These are phyloP conservation scores for Hirschioporus abietinus DNA, from an alignment of 768 basidiomycete species.

Conservation along the genomic window DNA sequence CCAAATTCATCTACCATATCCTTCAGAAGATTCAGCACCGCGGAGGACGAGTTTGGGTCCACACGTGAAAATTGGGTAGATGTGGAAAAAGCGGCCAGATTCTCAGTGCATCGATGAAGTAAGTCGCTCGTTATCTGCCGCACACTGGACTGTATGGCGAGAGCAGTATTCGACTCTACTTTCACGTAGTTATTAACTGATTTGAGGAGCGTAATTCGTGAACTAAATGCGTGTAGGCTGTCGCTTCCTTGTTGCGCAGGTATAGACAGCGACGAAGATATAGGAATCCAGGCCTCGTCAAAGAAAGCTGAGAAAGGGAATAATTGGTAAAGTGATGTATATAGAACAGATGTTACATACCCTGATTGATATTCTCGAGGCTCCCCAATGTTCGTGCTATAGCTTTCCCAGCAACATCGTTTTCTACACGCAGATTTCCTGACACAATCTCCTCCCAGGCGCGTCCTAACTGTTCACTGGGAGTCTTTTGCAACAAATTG, in stretches of 20 bases:
- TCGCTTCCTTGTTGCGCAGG: neutral
- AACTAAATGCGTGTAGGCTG: neutral
- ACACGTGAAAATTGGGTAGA: neutral
- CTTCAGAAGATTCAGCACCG: slow-evolving; percentile 24
- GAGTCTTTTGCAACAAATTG: slow-evolving; percentile 24
- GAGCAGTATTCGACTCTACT: slow-evolving; percentile 19
- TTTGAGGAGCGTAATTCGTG: slow-evolving; percentile 37
- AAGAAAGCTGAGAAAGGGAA: slow-evolving; percentile 35
- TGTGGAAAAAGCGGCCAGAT: neutral
- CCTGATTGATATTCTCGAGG: slow-evolving; percentile 21
- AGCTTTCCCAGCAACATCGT: slow-evolving; percentile 34
- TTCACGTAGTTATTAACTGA: slow-evolving; percentile 37
- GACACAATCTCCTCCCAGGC: slow-evolving; percentile 45
- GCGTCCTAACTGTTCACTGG: slow-evolving; percentile 39
- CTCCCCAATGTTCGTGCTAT: slow-evolving; percentile 37
- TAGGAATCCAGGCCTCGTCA: slow-evolving; percentile 39
- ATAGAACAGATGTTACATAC: slow-evolving; percentile 16
- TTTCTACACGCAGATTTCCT: slow-evolving; percentile 42
- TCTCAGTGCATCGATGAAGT: neutral
- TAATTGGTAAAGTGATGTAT: slow-evolving; percentile 3
- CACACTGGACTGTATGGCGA: neutral
- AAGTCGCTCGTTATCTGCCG: neutral
- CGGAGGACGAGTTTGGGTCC: neutral
- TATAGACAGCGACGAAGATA: slow-evolving; percentile 24
- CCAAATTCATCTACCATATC: slow-evolving; percentile 50